Evolutionary conservation across 805 yeast species (phyloP).

Genomic region (Blastobotrys terrestris): DNA sequence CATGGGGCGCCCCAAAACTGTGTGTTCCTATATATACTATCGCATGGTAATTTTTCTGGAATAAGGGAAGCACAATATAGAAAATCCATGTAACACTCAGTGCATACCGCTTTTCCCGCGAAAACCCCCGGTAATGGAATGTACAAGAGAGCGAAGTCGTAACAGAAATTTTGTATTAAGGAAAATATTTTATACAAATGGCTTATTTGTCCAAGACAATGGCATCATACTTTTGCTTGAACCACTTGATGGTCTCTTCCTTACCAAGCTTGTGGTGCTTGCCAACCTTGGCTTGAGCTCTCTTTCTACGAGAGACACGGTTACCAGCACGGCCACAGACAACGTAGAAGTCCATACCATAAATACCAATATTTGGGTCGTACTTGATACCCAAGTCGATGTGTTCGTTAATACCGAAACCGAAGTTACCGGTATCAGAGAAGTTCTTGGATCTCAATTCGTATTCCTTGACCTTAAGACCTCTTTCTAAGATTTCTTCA

Average conservation of each 20-base stretch:
- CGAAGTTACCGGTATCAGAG: constrained; percentile 99
- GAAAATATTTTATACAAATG: background rate
- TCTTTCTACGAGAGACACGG: constrained; percentile 94
- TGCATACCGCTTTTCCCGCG: too few relatives aligned
- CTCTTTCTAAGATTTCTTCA: constrained; percentile 99
- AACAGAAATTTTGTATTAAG: background rate
- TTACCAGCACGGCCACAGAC: constrained; percentile 99
- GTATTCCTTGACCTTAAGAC: constrained; percentile 99
- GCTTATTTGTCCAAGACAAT: constrained; percentile 46
- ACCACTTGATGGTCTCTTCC: constrained; percentile 96
- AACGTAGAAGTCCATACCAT: constrained; percentile 99
- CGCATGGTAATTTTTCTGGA: too few relatives aligned
- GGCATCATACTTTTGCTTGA: constrained; percentile 99
- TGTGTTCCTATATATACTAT: too few relatives aligned
- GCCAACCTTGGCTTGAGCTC: constrained; percentile 83
- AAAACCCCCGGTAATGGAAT: too few relatives aligned
- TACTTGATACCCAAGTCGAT: constrained; percentile 99
- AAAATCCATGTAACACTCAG: too few relatives aligned
- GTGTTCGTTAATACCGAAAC: constrained; percentile 99
- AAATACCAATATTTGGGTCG: constrained; percentile 98
- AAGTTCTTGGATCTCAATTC: constrained; percentile 92
- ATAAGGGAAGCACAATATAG: too few relatives aligned
- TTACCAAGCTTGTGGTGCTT: constrained; percentile 84
- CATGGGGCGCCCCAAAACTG: too few relatives aligned
- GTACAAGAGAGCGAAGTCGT: too few relatives aligned